Percentiles rank a stretch among this genome's conserved stretches.
phyloP scores from a whole-genome alignment of 2,329 filamentous ascomycete genomes.

The Arthrinium phaeospermum region DNA sequence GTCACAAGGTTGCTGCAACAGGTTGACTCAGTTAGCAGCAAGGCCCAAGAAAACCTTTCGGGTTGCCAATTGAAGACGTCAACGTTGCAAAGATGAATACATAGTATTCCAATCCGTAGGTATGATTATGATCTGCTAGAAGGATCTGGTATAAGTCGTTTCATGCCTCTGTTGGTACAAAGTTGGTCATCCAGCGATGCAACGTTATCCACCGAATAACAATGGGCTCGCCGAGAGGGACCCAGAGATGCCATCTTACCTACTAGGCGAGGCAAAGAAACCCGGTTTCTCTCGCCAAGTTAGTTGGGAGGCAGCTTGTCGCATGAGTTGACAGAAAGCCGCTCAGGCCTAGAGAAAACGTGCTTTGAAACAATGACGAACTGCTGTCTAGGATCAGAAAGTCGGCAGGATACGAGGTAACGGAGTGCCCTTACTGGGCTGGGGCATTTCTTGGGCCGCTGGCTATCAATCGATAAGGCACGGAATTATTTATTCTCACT shows the following conservation, averaged over 20 bases:
- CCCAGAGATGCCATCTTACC: not conserved
- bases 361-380: slow-evolving; percentile 13
- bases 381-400: not conserved
- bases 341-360: slow-evolving; percentile 12
- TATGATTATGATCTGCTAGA: not conserved
- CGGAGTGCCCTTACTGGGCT: not conserved
- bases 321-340: slow-evolving; percentile 14
- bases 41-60: not conserved
- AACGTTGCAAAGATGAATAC: not conserved
- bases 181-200: not conserved
- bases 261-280: not conserved
- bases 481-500: not conserved
- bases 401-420: not conserved
- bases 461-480: slow-evolving; percentile 10
- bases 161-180: not conserved
- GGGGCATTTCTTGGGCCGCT: not conserved
- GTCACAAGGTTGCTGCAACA: not conserved
- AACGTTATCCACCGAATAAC: not conserved
- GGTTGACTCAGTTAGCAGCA: not conserved
- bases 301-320: not conserved
- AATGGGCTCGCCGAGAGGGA: not conserved
- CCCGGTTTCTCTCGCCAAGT: not conserved
- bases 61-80: not conserved
- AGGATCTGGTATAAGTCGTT: not conserved
- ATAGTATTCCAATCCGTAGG: not conserved